Evolutionary conservation across 2,329 filamentous ascomycete genomes (phyloP), one percentile per base, ranked within the genome.

Genomic region (Dendrostoma leiphaemia): DNA sequence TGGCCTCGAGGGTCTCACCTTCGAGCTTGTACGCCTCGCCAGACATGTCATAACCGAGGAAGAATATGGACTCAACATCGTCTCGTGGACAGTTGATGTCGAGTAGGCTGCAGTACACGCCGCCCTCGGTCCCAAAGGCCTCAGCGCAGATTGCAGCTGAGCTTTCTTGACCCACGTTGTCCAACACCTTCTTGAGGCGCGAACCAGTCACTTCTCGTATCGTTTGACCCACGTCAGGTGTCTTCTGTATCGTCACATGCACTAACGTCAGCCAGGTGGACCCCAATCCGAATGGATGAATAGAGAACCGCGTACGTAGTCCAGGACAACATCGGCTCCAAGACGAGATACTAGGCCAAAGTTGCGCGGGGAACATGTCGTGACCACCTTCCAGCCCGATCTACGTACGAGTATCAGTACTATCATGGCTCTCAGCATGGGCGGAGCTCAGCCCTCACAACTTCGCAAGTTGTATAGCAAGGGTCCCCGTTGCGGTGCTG

Each of bases 311-410:
- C 37, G 13, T 31, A 53, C 51, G 17, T 69, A 77, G 63, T 79
- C 73, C 56, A 76, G 78, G 2, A 61, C 67, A 9, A 62, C 59
- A 6, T 69, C 70, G 0, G 75, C 75, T 10, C 76, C 76, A 38
- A 63, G 71, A 1, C 48, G 53, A 47, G 66, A 61, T 15, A 71
- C 71, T 1, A 77, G 63, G 5, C 66, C 64, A 47, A 69, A 71
- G 59, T 66, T 66, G 5, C 54, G 48, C 1, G 64, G 63, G 3
- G 60, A 63, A 44, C 61, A 63, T 12, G 60, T 62, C 7, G 55
- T 52, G 4, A 53, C 46, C 17, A 56, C 45, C 19, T 47, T 56
- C 24, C 49, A 55, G 19, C 59, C 53, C 7, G 59, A 57, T 19
- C 52, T 54, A 15, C 6, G 9, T 10, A 15, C 0, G 9, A n/a